These are phyloP conservation scores for Penicillium glabrum DNA, from an alignment of 2,329 filamentous ascomycete genomes.

Conservation along the genomic window DNA sequence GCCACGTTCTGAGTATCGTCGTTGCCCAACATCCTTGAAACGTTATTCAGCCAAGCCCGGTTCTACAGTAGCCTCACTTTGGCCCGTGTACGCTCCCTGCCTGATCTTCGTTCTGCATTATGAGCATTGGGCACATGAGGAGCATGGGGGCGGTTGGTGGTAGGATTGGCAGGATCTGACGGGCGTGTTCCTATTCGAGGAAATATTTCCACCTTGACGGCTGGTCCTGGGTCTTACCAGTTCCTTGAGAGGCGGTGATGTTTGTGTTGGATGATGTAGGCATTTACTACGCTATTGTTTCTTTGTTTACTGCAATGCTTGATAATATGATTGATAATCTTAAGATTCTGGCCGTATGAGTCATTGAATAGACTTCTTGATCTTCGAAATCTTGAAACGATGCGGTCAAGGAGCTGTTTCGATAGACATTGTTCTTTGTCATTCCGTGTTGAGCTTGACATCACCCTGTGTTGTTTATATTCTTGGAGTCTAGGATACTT, in stretches of 20 bases:
- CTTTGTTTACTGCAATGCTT: neutral
- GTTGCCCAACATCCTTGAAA: slow-evolving; percentile 19
- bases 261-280: neutral
- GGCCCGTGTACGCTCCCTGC: slow-evolving; percentile 5
- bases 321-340: neutral
- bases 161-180: neutral
- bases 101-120: slow-evolving; percentile 12
- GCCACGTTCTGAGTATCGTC: neutral
- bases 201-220: neutral
- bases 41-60: slow-evolving; percentile 1
- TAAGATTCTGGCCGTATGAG: neutral
- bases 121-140: slow-evolving; percentile 13
- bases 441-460: neutral
- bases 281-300: neutral
- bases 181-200: slow-evolving; percentile 6
- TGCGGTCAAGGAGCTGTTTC: neutral
- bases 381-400: neutral
- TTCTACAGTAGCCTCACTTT: slow-evolving; percentile 18
- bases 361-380: neutral
- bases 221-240: neutral
- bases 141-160: neutral
- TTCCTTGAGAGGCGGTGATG: neutral
- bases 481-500: neutral
- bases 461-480: neutral
- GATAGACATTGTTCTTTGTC: no score